Percentiles rank a stretch among this genome's conserved stretches.
Conservation (phyloP, 2,329 filamentous ascomycete genomes). For the Scolecobasidium constrictum region DNA sequence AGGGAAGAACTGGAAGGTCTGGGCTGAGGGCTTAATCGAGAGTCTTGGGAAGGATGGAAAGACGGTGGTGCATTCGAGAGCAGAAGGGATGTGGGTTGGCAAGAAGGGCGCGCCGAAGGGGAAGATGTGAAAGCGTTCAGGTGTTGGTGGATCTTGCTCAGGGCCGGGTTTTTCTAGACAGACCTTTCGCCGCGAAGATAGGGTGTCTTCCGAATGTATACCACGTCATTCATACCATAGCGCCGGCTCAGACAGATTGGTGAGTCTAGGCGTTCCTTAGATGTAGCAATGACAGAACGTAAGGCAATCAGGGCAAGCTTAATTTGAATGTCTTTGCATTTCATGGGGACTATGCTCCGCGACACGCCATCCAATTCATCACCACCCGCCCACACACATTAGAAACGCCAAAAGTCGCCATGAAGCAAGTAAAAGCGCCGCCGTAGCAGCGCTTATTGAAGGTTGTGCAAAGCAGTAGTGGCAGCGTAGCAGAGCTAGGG, state of each 20-base stretch:
- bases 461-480: background rate
- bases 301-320: too few species aligned
- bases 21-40: constrained; percentile 4
- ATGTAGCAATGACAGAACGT: too few species aligned
- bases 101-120: too few species aligned
- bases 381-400: too few species aligned
- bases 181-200: too few species aligned
- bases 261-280: too few species aligned
- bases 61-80: constrained; percentile 6
- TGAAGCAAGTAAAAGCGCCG: background rate
- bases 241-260: too few species aligned
- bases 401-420: background rate
- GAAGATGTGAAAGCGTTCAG: too few species aligned
- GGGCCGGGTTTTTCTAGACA: too few species aligned
- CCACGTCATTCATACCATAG: too few species aligned
- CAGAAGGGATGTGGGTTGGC: constrained; percentile 8
- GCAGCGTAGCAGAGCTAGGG: background rate
- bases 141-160: too few species aligned
- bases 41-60: constrained; percentile 1
- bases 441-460: background rate
- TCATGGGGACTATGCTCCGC: background rate
- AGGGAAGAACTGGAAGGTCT: constrained; percentile 7
- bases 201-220: too few species aligned
- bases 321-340: background rate
- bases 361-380: background rate